These are phyloP conservation scores for Aspergillus egyptiacus DNA, from an alignment of 495 filamentous ascomycete genomes.

Conservation along the genomic window DNA sequence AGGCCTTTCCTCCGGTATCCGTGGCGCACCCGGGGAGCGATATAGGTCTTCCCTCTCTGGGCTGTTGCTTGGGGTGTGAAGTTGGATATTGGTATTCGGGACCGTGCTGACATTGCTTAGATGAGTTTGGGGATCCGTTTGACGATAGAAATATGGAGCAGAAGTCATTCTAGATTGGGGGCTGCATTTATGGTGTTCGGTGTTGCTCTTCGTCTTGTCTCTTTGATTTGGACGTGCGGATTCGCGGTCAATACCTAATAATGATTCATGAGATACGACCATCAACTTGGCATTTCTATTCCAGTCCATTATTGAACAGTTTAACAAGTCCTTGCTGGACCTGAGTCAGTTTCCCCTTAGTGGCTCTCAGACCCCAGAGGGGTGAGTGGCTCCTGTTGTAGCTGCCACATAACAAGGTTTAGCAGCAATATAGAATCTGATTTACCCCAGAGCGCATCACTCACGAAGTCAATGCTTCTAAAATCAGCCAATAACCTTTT, in stretches of 20 bases:
- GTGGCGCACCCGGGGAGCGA: too few species aligned
- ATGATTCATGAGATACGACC: slow-evolving; percentile 32
- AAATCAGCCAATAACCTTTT: background rate
- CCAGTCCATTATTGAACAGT: too few species aligned
- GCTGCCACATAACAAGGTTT: background rate
- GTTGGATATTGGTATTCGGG: background rate
- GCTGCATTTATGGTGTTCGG: slow-evolving; percentile 3
- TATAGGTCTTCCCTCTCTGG: background rate
- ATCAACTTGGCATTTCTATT: background rate
- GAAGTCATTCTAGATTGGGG: slow-evolving; percentile 42
- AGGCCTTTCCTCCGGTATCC: background rate
- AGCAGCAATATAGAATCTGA: background rate
- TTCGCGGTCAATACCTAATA: slow-evolving; percentile 12
- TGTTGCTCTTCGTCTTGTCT: slow-evolving; percentile 2
- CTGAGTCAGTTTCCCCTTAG: background rate
- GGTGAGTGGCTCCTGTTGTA: background rate
- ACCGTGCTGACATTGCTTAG: slow-evolving; percentile 22
- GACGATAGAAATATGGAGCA: slow-evolving; percentile 57
- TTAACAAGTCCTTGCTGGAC: background rate
- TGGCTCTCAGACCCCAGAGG: background rate
- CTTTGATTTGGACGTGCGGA: background rate
- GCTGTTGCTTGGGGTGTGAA: background rate
- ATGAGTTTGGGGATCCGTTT: slow-evolving; percentile 52
- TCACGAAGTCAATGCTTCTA: background rate
- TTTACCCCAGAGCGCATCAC: background rate